A percentile compares a stretch with the other conserved stretches of the same genome.
Conservation (phyloP, 1,139 yeast genomes). For the Pichia sp. region DNA sequence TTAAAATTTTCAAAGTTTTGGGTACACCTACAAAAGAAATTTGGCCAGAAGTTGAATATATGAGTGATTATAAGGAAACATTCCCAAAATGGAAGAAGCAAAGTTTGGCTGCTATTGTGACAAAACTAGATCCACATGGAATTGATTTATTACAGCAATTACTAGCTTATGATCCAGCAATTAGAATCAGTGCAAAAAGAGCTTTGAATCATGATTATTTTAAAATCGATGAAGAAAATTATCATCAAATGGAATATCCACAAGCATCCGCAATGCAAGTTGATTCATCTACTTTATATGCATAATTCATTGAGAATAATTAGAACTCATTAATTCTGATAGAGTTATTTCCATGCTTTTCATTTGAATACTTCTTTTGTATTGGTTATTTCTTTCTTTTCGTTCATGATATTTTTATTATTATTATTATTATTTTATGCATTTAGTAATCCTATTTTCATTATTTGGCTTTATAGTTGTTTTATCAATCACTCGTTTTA, state of each 20-base stretch:
- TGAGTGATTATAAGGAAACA: constrained; percentile 92
- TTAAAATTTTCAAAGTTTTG: constrained; percentile 83
- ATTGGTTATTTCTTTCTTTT: background rate
- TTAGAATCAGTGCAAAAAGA: constrained; percentile 89
- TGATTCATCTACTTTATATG: constrained; percentile 30
- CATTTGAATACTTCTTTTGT: too few relatives aligned
- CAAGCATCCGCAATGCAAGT: constrained; percentile 32
- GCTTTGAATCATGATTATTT: constrained; percentile 90
- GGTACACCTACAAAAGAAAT: constrained; percentile 93
- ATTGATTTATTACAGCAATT: constrained; percentile 74
- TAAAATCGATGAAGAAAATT: constrained; percentile 40
- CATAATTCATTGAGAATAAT: constrained; percentile 11
- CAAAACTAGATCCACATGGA: constrained; percentile 75
- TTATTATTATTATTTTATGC: background rate
- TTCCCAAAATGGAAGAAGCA: constrained; percentile 93
- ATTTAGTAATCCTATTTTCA: background rate
- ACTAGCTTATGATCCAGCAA: constrained; percentile 88
- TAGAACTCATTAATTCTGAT: too few relatives aligned
- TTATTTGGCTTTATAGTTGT: background rate
- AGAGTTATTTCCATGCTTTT: too few relatives aligned
- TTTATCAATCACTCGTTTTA: too few relatives aligned
- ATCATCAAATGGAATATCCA: constrained; percentile 25
- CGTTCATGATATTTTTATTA: background rate
- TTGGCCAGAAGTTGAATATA: constrained; percentile 94
- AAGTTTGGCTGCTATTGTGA: constrained; percentile 65